These are phyloP conservation scores for Fusarium heterosporum DNA, from an alignment of 2,329 filamentous ascomycete genomes.

Conservation along the genomic window DNA sequence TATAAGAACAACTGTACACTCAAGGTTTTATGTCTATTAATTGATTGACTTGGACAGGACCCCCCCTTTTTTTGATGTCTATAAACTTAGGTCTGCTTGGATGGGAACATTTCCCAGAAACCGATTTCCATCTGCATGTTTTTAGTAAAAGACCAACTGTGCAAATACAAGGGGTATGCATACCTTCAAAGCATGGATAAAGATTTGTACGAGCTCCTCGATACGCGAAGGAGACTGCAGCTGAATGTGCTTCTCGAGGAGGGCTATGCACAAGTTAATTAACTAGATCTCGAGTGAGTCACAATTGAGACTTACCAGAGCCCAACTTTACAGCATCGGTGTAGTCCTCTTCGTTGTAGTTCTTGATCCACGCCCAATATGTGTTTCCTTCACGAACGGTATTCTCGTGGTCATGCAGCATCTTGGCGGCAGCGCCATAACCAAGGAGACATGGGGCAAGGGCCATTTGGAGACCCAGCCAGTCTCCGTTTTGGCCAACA, in stretches of 20 bases:
- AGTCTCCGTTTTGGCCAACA: constrained; percentile 87
- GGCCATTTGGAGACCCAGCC: constrained; percentile 85
- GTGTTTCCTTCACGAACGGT: constrained; percentile 73
- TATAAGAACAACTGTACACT: constrained; percentile 30
- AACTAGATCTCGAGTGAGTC: background rate
- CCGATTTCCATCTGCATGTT: constrained; percentile 62
- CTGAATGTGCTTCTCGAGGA: constrained; percentile 81
- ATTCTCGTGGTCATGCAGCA: constrained; percentile 72
- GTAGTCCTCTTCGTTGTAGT: constrained; percentile 87
- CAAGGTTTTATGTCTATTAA: constrained; percentile 38
- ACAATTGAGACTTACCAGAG: constrained; percentile 64
- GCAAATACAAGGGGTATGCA: constrained; percentile 46
- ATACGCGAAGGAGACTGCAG: constrained; percentile 79
- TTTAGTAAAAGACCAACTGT: background rate
- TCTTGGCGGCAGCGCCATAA: constrained; percentile 81
- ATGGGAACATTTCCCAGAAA: constrained; percentile 67
- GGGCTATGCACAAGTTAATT: constrained; percentile 57
- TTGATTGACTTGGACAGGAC: constrained; percentile 13
- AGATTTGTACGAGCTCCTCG: constrained; percentile 86
- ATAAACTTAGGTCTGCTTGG: constrained; percentile 30
- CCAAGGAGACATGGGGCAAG: constrained; percentile 91
- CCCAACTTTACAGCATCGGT: constrained; percentile 76
- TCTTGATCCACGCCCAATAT: constrained; percentile 93
- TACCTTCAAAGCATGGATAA: constrained; percentile 87
- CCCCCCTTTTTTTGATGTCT: background rate